Evolutionary conservation across 768 basidiomycete genomes (phyloP).

Genomic region (Sarcodon aspratus): DNA sequence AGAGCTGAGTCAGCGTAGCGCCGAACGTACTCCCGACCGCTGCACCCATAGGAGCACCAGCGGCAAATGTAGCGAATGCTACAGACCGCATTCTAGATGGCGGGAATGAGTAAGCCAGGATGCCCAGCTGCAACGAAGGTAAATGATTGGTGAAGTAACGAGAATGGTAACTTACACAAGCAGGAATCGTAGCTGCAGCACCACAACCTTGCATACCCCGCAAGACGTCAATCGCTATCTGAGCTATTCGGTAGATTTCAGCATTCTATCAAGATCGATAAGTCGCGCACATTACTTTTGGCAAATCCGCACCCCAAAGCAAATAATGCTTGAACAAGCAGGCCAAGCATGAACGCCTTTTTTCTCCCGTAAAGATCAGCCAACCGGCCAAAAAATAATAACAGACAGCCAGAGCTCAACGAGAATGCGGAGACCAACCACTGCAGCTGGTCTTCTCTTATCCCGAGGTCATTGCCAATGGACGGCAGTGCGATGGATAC

Average conservation of each 20-base stretch:
- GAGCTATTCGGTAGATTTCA: slow-evolving; percentile 25
- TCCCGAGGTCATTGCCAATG: slow-evolving; percentile 26
- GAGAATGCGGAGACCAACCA: slow-evolving; percentile 64
- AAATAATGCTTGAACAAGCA: slow-evolving; percentile 38
- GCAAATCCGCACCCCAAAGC: slow-evolving; percentile 58
- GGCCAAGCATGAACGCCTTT: slow-evolving; percentile 51
- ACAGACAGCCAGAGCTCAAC: slow-evolving; percentile 62
- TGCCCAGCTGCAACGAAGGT: slow-evolving; percentile 44
- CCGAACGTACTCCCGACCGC: slow-evolving; percentile 62
- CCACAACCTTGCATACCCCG: slow-evolving; percentile 79
- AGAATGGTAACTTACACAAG: slow-evolving; percentile 35
- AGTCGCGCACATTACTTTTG: slow-evolving; percentile 22
- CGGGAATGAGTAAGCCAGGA: slow-evolving; percentile 71
- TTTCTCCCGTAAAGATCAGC: slow-evolving; percentile 77
- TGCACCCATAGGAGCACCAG: slow-evolving; percentile 76
- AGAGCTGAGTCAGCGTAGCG: slow-evolving; percentile 55
- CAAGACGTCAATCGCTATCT: slow-evolving; percentile 53
- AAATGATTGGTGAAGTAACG: neutral
- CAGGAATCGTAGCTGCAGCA: slow-evolving; percentile 63
- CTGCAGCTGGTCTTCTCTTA: slow-evolving; percentile 42
- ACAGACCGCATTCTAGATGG: slow-evolving; percentile 52
- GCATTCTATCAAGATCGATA: neutral
- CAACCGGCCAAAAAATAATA: slow-evolving; percentile 64
- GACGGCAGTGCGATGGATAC: slow-evolving; percentile 18
- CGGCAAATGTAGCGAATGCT: slow-evolving; percentile 77